These are phyloP conservation scores for Cryphonectria parasitica DNA, from an alignment of 2,329 filamentous ascomycete genomes.

Conservation along the genomic window DNA sequence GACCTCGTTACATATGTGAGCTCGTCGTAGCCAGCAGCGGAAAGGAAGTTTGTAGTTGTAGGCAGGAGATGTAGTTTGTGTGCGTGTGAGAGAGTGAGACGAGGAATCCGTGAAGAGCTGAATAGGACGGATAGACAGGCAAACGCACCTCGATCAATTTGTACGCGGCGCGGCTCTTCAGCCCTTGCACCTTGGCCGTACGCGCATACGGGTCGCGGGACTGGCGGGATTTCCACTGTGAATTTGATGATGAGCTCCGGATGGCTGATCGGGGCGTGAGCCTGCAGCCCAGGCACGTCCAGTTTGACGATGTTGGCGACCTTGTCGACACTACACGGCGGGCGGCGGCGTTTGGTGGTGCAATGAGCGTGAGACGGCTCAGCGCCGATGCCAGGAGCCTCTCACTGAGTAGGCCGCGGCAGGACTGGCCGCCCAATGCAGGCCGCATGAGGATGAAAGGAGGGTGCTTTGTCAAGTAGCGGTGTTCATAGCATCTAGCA, in stretches of 20 bases:
- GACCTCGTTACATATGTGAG: not conserved
- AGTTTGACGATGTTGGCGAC: not conserved
- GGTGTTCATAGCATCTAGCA: not conserved
- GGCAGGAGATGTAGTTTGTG: not conserved
- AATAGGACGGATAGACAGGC: not conserved
- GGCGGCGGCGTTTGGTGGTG: not conserved
- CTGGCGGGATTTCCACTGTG: constrained; percentile 82
- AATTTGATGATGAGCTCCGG: constrained; percentile 46
- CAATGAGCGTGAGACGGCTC: constrained; percentile 22
- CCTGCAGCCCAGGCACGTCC: constrained; percentile 1
- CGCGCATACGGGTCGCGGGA: constrained; percentile 71
- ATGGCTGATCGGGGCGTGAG: not conserved
- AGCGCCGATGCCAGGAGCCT: constrained; percentile 21
- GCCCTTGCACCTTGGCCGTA: constrained; percentile 74
- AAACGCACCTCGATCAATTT: constrained; percentile 83
- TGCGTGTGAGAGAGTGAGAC: not conserved
- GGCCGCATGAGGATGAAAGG: not conserved
- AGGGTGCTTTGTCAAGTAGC: too few relatives aligned
- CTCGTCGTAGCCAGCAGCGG: not conserved
- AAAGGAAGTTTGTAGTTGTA: not conserved
- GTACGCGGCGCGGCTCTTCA: constrained; percentile 91
- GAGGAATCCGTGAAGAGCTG: not conserved
- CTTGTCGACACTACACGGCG: not conserved
- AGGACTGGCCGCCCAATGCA: constrained; percentile 7
- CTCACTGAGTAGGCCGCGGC: constrained; percentile 17